Evolutionary conservation across 2,329 filamentous ascomycete genomes (phyloP).

Genomic region (Neonectria magnoliae): DNA sequence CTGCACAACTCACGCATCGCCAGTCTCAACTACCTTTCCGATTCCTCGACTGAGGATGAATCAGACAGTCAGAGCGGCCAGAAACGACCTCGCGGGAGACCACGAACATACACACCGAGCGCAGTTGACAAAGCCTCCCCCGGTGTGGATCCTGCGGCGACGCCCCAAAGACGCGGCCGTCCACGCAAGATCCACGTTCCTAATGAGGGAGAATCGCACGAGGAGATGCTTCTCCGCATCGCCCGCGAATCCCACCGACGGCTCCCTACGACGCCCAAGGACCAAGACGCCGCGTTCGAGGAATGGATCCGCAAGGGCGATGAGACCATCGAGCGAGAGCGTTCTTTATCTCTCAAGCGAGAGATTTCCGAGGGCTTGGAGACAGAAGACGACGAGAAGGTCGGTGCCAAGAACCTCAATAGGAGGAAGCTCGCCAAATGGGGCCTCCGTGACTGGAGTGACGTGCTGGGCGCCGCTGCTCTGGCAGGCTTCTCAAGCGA

Average conservation of each 20-base stretch:
- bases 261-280: conserved; percentile 39
- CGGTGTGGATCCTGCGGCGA: conserved; percentile 16
- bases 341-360: conserved; percentile 28
- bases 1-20: conserved; percentile 75
- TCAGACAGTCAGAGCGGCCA: conserved; percentile 43
- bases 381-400: conserved; percentile 28
- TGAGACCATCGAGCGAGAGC: conserved; percentile 34
- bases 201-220: conserved; percentile 56
- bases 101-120: conserved; percentile 29
- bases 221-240: conserved; percentile 59
- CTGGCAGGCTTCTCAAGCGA: conserved; percentile 74
- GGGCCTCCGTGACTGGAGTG: conserved; percentile 80
- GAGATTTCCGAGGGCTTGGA: conserved; percentile 29
- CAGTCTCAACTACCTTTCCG: conserved; percentile 50
- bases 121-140: conserved; percentile 22
- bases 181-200: conserved; percentile 53
- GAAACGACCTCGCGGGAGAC: conserved; percentile 43
- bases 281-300: conserved; percentile 47
- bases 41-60: conserved; percentile 52
- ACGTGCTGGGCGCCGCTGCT: conserved; percentile 82
- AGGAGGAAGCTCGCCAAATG: conserved; percentile 46
- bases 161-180: conserved; percentile 47
- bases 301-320: conserved; percentile 48
- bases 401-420: conserved; percentile 32
- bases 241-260: conserved; percentile 53